A percentile compares a stretch with the other conserved stretches of the same genome.
phyloP scores from a whole-genome alignment of 148 eudicot species.

The Cornus kousa region DNA sequence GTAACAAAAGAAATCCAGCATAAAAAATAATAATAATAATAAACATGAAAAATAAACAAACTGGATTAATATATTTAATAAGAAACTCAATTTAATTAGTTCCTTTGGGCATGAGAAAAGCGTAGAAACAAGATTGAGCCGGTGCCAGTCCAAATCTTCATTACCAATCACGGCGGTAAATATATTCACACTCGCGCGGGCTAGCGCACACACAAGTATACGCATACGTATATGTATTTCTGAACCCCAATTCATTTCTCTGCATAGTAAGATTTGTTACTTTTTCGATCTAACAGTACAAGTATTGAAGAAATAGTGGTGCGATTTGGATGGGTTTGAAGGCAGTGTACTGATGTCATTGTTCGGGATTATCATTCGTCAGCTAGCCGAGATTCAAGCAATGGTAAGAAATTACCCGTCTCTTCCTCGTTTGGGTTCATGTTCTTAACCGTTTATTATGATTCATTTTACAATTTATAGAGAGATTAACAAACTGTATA shows the following conservation, averaged over 20 bases:
- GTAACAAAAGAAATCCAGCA: no score
- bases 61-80: no score
- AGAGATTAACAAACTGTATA: background rate
- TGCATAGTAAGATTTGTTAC: background rate
- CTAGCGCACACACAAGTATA: background rate
- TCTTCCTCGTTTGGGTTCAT: background rate
- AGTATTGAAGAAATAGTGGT: background rate
- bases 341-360: constrained; percentile 49
- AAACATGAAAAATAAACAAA: no score
- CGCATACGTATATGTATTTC: background rate
- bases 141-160: no score
- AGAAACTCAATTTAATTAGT: no score
- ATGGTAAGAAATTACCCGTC: constrained; percentile 40
- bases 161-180: no score
- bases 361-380: constrained; percentile 50
- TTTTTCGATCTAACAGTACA: background rate
- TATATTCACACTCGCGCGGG: no score
- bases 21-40: no score
- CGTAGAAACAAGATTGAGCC: no score
- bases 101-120: no score
- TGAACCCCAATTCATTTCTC: background rate
- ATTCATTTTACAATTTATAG: background rate
- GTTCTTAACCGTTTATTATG: background rate
- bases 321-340: constrained; percentile 37
- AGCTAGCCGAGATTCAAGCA: constrained; percentile 54